A percentile compares a stretch with the other conserved stretches of the same genome.
These are phyloP conservation scores for Fraxinus americana DNA, from an alignment of 257 asterid genomes.

Conservation along the genomic window DNA sequence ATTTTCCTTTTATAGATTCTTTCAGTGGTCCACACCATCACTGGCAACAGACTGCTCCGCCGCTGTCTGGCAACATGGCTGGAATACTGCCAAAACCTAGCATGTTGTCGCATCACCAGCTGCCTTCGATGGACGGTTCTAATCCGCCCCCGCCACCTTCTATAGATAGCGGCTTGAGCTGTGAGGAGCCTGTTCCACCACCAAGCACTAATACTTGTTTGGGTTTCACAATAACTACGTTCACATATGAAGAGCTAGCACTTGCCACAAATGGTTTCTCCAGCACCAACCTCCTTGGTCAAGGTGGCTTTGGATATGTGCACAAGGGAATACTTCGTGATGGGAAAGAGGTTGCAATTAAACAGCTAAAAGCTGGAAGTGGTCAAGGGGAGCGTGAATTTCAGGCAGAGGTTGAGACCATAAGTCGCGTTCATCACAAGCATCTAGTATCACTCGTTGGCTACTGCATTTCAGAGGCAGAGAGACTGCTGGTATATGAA, in stretches of 20 bases:
- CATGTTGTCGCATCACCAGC: constrained; percentile 32
- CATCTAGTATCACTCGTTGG: constrained; percentile 78
- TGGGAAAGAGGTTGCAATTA: constrained; percentile 80
- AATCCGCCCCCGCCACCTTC: constrained; percentile 43
- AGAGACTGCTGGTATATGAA: constrained; percentile 81
- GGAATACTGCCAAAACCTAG: constrained; percentile 35
- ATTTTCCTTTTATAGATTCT: constrained; percentile 35
- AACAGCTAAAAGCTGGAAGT: constrained; percentile 77
- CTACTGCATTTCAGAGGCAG: constrained; percentile 77
- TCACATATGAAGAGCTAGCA: constrained; percentile 76
- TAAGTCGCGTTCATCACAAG: constrained; percentile 73
- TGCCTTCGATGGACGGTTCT: constrained; percentile 42
- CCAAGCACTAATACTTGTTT: constrained; percentile 26
- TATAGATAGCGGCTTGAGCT: constrained; percentile 42
- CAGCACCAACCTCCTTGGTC: constrained; percentile 66
- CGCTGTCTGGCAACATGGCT: constrained; percentile 20
- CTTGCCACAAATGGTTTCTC: constrained; percentile 65
- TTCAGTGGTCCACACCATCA: constrained; percentile 30
- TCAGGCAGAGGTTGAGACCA: constrained; percentile 90
- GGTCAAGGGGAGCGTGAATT: constrained; percentile 96
- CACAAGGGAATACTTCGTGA: constrained; percentile 73
- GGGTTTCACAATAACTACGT: constrained; percentile 45
- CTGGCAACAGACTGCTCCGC: constrained; percentile 36
- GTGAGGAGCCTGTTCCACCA: constrained; percentile 37
- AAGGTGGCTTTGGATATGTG: constrained; percentile 92